Base-by-base conservation (phyloP, 2,329 filamentous ascomycete species). In the Penicillium vulpinum region DNA sequence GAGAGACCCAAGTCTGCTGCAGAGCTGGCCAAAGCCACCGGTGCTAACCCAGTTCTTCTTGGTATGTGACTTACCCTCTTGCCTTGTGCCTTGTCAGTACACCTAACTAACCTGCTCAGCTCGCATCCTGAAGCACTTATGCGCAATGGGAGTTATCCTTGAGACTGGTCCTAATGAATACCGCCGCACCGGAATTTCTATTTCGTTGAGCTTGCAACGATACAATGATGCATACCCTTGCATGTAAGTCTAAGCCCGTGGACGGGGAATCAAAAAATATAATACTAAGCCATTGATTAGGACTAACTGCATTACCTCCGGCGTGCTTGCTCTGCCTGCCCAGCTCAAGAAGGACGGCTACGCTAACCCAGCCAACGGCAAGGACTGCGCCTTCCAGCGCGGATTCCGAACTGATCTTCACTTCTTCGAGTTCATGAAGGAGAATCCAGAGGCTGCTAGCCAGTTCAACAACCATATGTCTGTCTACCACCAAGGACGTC, bases 111-210 rank as follows among this genome's bases (percentile, higher is more conserved):
- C 13, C 7, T 28, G 0, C 28, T 28, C 6, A 61, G 68, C 64
- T 46, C 72, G 73, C 5, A 56, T 75, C 28, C 58, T 75, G 43
- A 70, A 72, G 50, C 74, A 76, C 24, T 61, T 76, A 0, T 62
- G 53, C n/a, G 65, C 73, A 3, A 73, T 75, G 64, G 71, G 71
- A 15, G 68, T 71, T 18, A 61, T 77, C 41, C 55, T 58, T 2
- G 73, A 76, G 51, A 67, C 65, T 5, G 70, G 68, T 1, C 59
- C 58, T 2, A 67, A 75, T 53, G 63, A 69, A 38, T 76, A 76
- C 52, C 62, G 65, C 16, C 60, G 64, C 4, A 76, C 65, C 16
- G 69, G 69, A 33, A 70, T 74, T 49, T 64, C 72, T 2, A 73
- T 51, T 18, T 62, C 70, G 3, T 44, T 77, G 22, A 54, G 38